Percentiles rank a stretch among this genome's conserved stretches.
phyloP scores from a whole-genome alignment of 805 yeast genomes.

The Teunomyces funiuensis region DNA sequence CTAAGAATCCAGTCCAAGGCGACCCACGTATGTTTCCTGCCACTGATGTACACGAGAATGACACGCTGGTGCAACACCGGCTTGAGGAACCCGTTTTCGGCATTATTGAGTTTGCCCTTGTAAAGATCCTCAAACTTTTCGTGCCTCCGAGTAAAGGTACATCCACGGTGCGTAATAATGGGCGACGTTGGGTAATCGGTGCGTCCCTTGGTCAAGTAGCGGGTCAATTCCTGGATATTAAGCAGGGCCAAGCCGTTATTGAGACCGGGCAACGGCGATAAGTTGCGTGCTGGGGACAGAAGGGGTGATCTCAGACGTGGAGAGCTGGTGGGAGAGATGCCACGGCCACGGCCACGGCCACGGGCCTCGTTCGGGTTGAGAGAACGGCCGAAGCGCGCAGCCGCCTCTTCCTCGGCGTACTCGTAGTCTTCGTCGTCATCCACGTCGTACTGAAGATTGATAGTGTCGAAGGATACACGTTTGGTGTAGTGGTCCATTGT shows the following conservation, averaged over 20 bases:
- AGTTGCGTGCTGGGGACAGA: constrained; percentile 6
- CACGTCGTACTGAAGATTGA: constrained; percentile 36
- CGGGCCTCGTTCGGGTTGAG: neutral
- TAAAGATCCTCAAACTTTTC: constrained; percentile 48
- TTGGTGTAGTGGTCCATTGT: constrained; percentile 19
- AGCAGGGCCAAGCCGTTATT: constrained; percentile 1
- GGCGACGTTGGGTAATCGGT: constrained; percentile 40
- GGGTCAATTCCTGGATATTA: constrained; percentile 8
- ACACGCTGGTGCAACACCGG: constrained; percentile 53
- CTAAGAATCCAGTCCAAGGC: constrained; percentile 69
- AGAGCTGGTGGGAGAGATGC: constrained; percentile 8
- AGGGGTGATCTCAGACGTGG: constrained; percentile 10
- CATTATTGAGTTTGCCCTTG: constrained; percentile 30
- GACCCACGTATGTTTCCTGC: constrained; percentile 79
- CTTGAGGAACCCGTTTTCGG: constrained; percentile 7
- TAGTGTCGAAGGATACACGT: constrained; percentile 56
- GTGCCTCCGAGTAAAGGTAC: constrained; percentile 49
- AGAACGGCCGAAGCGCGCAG: neutral
- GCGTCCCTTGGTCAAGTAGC: constrained; percentile 9
- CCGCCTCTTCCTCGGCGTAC: neutral
- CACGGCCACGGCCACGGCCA: constrained; percentile 6
- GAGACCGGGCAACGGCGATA: constrained; percentile 2
- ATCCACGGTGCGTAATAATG: constrained; percentile 40
- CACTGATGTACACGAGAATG: constrained; percentile 64
- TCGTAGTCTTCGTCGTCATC: constrained; percentile 17